Evolutionary conservation across 495 filamentous ascomycete genomes (phyloP).

Genomic region (Penicillium salamii): DNA sequence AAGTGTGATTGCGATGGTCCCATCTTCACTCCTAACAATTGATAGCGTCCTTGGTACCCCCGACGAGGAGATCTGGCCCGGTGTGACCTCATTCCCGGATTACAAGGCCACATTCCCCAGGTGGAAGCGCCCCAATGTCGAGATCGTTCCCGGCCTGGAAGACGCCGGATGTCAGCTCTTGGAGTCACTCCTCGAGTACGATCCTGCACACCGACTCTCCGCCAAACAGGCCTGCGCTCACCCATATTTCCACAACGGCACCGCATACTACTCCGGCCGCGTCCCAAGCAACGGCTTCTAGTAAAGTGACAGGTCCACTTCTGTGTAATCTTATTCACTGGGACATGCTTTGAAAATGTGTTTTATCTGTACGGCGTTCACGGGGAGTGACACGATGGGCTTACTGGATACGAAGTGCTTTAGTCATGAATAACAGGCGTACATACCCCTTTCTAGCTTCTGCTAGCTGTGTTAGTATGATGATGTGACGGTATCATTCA

Average conservation of each 20-base stretch:
- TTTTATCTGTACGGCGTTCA: slow-evolving; percentile 40
- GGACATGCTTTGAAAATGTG: slow-evolving; percentile 6
- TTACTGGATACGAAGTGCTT: slow-evolving; percentile 33
- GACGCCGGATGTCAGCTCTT: slow-evolving; percentile 79
- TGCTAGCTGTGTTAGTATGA: slow-evolving; percentile 1
- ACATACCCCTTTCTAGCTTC: slow-evolving; percentile 28
- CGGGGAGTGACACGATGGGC: slow-evolving; percentile 32
- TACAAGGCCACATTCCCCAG: slow-evolving; percentile 97
- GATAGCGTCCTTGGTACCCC: slow-evolving; percentile 85
- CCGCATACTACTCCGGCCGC: slow-evolving; percentile 49
- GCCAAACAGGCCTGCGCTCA: slow-evolving; percentile 93
- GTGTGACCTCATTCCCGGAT: slow-evolving; percentile 95
- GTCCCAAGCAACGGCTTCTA: slow-evolving; percentile 42
- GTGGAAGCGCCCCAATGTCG: slow-evolving; percentile 72
- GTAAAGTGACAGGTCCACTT: slow-evolving; percentile 16
- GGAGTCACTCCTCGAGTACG: slow-evolving; percentile 89
- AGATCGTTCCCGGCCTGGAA: slow-evolving; percentile 64
- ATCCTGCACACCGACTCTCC: slow-evolving; percentile 88
- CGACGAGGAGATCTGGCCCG: slow-evolving; percentile 84
- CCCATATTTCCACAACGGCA: slow-evolving; percentile 83
- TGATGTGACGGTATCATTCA: slow-evolving; percentile 5
- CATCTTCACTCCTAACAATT: no score
- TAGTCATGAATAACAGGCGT: slow-evolving; percentile 32
- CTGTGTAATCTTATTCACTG: slow-evolving; percentile 23
- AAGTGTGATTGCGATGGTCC: slow-evolving; percentile 17